Evolutionary conservation across 2,329 filamentous ascomycete species (phyloP), one percentile per base, ranked within the genome.

Genomic region (Thermothelomyces thermophilus): DNA sequence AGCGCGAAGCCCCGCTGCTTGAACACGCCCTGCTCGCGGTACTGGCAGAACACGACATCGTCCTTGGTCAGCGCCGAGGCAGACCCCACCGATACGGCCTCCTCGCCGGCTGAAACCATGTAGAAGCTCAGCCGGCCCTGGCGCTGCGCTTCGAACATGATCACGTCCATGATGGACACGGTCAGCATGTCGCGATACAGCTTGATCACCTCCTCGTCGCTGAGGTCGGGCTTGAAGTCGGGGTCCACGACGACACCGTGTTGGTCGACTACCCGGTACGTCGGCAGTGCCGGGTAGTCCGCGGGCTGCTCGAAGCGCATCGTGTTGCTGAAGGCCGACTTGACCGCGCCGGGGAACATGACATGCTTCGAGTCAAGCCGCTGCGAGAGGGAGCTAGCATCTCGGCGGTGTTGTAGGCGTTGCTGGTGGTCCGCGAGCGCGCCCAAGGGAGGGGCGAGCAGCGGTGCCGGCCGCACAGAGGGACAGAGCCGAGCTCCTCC

Each of bases 101-200:
- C 93, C 72, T 96, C 90, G 51, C 90, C 90, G 0, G 90, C 87
- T 33, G 87, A 91, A 63, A 91, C 91, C 87, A 98, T 97, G 70
- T 98, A 98, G 70, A 98, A 98, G 67, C 85, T 90, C 49, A 95
- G 71, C 17, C 89, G 82, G n/a, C 90, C 90, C 69, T 98, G 93
- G 40, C 93, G 78, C 69, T 98, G 93, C 0, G 93, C 90, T 63
- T 98, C 93, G 63, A 95, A 96, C 90, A 97, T 97, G 65, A 97
- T 87, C 48, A 95, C 68, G 64, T 98, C 93, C 89, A 98, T 93
- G 58, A 97, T 86, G 49, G 86, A 82, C 9, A 84, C 73, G 31
- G 74, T 77, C 9, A 86, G 62, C 83, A 86, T 86, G 60, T 83
- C 79, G 52, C 71, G 75, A 66, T 84, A 84, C 45, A 83, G 68